Conservation (phyloP, 805 yeast species). For the Starmerella scarabaei region DNA sequence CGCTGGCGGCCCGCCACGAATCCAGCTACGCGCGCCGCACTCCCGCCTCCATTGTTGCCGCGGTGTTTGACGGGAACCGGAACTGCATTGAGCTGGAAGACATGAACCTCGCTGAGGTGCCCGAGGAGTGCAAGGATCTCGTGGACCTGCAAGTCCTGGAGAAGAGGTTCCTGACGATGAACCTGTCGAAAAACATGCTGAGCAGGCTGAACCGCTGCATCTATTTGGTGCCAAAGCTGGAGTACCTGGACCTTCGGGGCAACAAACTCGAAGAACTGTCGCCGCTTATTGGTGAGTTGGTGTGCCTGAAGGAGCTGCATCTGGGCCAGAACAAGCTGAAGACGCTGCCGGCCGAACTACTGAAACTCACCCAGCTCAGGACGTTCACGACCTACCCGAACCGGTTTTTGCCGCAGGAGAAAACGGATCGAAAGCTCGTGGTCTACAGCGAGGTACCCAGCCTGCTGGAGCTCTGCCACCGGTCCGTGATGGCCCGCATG, state of each 20-base stretch:
- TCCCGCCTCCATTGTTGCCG: constrained; percentile 4
- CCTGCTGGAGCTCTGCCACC: constrained; percentile 11
- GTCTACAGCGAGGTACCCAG: constrained; percentile 4
- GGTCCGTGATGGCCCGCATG: neutral
- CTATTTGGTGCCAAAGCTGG: constrained; percentile 26
- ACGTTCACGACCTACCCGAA: constrained; percentile 29
- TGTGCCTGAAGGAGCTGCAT: constrained; percentile 26
- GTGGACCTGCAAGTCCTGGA: constrained; percentile 19
- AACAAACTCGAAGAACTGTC: constrained; percentile 27
- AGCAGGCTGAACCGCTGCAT: constrained; percentile 22
- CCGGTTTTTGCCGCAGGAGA: constrained; percentile 20
- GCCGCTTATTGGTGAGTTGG: constrained; percentile 25
- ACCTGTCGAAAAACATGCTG: constrained; percentile 25
- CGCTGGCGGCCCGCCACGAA: constrained; percentile 5
- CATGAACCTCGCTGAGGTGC: constrained; percentile 24
- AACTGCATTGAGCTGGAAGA: constrained; percentile 16
- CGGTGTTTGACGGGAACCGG: constrained; percentile 8
- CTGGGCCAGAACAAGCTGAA: constrained; percentile 27
- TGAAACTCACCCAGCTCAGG: constrained; percentile 21
- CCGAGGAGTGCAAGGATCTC: constrained; percentile 28
- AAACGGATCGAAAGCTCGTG: neutral
- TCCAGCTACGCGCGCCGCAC: constrained; percentile 3
- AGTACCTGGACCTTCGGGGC: constrained; percentile 27
- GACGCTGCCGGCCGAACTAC: constrained; percentile 29
- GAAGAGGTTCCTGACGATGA: constrained; percentile 23